A percentile compares a stretch with the other conserved stretches of the same genome.
phyloP scores from a whole-genome alignment of 225 moss, liverwort and hornwort genomes.

The Physcomitrium patens region DNA sequence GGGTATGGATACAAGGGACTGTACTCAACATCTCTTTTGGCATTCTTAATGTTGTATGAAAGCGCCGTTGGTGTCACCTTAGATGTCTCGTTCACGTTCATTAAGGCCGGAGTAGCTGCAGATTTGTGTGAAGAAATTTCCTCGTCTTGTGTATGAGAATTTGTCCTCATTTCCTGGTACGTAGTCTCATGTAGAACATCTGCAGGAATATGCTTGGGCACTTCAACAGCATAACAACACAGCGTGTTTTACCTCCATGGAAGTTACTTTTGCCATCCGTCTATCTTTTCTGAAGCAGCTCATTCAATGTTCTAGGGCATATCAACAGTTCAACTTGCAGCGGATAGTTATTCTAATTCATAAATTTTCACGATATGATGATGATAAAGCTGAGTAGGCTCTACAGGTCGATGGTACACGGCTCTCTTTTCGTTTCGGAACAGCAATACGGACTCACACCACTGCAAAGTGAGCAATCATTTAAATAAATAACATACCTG shows the following conservation, averaged over 20 bases:
- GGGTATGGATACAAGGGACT: slow-evolving; percentile 60
- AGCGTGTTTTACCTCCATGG: slow-evolving; percentile 6
- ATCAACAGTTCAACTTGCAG: neutral
- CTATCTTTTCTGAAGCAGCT: neutral
- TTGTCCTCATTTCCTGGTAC: slow-evolving; percentile 45
- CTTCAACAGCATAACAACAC: slow-evolving; percentile 37
- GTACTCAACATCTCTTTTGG: slow-evolving; percentile 34
- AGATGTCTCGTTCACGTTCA: slow-evolving; percentile 23
- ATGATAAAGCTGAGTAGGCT: slow-evolving; percentile 9
- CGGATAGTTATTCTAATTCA: slow-evolving; percentile 4
- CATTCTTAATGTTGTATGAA: slow-evolving; percentile 24
- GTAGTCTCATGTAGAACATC: slow-evolving; percentile 39
- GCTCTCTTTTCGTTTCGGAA: neutral
- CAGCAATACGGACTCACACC: slow-evolving; percentile 7
- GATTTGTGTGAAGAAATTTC: slow-evolving; percentile 41
- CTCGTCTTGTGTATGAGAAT: slow-evolving; percentile 25
- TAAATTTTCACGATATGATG: neutral
- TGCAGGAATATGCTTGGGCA: slow-evolving; percentile 30
- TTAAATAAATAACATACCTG: slow-evolving; percentile 48
- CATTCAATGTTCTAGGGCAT: neutral
- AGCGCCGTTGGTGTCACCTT: slow-evolving; percentile 34
- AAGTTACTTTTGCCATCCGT: slow-evolving; percentile 14
- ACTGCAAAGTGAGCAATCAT: slow-evolving; percentile 7
- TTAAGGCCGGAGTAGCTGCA: slow-evolving; percentile 16
- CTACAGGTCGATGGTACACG: neutral